phyloP scores from a whole-genome alignment of 805 yeast genomes.

The Maudiozyma bulderi region DNA sequence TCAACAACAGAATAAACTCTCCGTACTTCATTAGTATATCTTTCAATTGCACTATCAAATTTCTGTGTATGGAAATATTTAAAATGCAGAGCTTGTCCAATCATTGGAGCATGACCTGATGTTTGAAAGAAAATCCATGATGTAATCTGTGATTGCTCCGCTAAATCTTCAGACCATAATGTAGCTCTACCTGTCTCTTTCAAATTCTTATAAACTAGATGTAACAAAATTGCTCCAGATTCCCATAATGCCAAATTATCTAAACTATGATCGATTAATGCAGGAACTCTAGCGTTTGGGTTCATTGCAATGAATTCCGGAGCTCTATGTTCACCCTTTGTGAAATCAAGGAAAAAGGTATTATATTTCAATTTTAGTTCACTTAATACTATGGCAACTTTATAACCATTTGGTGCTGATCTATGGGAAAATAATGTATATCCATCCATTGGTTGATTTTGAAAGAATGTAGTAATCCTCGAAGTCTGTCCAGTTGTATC shows the following conservation, averaged over 20 bases:
- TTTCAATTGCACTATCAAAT: constrained; percentile 79
- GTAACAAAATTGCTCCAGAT: constrained; percentile 81
- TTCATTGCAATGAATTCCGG: constrained; percentile 90
- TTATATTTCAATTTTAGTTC: constrained; percentile 73
- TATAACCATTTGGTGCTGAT: constrained; percentile 92
- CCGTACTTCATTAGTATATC: constrained; percentile 86
- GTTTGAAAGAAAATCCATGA: constrained; percentile 94
- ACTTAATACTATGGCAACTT: constrained; percentile 80
- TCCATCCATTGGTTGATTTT: constrained; percentile 71
- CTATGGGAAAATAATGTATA: constrained; percentile 75
- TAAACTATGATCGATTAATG: constrained; percentile 77
- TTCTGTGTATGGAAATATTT: constrained; percentile 79
- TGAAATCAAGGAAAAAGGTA: constrained; percentile 79
- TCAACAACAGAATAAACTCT: constrained; percentile 90
- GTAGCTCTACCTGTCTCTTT: constrained; percentile 59
- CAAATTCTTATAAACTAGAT: constrained; percentile 60
- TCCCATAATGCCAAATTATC: constrained; percentile 87
- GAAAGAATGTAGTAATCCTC: constrained; percentile 61
- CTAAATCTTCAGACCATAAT: constrained; percentile 62
- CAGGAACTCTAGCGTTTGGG: constrained; percentile 94
- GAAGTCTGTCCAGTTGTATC: constrained; percentile 30
- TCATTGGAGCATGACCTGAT: constrained; percentile 95
- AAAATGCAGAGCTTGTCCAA: constrained; percentile 93
- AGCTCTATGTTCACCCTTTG: constrained; percentile 81
- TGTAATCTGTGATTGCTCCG: constrained; percentile 74